Evolutionary conservation across 2,329 filamentous ascomycete species (phyloP).

Genomic region (Penicillium sp.): DNA sequence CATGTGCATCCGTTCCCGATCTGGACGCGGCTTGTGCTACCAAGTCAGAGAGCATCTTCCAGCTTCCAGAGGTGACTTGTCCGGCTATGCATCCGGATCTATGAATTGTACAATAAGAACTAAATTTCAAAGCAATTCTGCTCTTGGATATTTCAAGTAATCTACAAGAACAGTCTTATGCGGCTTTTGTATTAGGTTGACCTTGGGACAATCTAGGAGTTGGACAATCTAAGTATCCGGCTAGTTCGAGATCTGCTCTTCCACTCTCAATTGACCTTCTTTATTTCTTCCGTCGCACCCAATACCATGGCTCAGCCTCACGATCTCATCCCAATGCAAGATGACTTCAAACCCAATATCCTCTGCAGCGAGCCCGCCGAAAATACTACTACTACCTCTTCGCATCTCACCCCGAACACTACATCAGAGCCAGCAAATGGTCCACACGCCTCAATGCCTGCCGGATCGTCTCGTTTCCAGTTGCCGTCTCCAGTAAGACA

Average conservation of each 20-base stretch:
- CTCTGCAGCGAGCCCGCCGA: too few species aligned
- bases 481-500: too few species aligned
- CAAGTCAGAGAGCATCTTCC: not conserved
- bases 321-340: too few species aligned
- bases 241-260: not conserved
- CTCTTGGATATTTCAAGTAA: not conserved
- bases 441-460: too few species aligned
- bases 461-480: too few species aligned
- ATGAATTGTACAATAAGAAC: constrained; percentile 10
- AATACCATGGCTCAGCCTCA: too few species aligned
- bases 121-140: not conserved
- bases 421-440: too few species aligned
- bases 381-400: too few species aligned
- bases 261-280: too few species aligned
- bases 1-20: not conserved
- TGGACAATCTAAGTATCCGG: not conserved
- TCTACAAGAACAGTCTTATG: not conserved
- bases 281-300: too few species aligned
- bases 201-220: not conserved
- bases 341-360: too few species aligned
- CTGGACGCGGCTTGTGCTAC: not conserved
- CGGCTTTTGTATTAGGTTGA: not conserved
- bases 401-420: too few species aligned
- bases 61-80: not conserved
- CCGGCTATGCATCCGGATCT: not conserved